Percentiles rank a stretch among this genome's conserved stretches.
Conservation (phyloP, 169 alveolate species). For the Eimeria zaria region DNA sequence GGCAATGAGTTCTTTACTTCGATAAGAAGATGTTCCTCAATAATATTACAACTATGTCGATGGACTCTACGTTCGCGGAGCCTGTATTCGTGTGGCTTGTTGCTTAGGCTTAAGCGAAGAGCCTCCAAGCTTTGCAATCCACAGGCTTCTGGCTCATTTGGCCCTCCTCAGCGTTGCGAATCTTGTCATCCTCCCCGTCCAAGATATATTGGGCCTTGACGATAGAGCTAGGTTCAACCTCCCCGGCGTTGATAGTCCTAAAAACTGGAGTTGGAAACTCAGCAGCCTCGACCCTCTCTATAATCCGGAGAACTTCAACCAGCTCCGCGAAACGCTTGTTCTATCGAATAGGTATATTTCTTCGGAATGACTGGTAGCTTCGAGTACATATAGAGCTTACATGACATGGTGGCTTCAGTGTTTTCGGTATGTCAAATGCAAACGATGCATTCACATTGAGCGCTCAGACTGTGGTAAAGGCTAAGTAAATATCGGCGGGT, state of each 20-base stretch:
- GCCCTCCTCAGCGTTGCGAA: conserved; percentile 75
- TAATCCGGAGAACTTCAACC: conserved; percentile 22
- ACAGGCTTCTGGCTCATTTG: conserved; percentile 52
- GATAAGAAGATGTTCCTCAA: no score
- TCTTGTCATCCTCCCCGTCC: conserved; percentile 79
- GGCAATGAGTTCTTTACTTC: background rate
- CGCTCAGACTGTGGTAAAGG: background rate
- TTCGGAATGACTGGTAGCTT: background rate
- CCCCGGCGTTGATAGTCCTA: conserved; percentile 74
- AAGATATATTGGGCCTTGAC: conserved; percentile 76
- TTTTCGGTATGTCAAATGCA: background rate
- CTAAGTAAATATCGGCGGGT: background rate
- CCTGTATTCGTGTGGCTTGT: background rate
- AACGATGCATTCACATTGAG: background rate
- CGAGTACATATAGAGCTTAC: background rate
- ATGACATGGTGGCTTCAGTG: background rate
- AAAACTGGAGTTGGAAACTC: conserved; percentile 84
- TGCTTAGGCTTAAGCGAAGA: conserved; percentile 58
- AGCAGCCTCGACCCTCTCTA: conserved; percentile 54
- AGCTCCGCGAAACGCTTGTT: conserved; percentile 31
- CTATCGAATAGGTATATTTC: conserved; percentile 40
- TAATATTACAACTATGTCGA: background rate
- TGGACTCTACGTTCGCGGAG: no score
- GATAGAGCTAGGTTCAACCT: conserved; percentile 73
- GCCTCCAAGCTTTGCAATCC: conserved; percentile 40